Conservation (phyloP, 2,329 filamentous ascomycete genomes). For the Colletotrichum chrysophilum region DNA sequence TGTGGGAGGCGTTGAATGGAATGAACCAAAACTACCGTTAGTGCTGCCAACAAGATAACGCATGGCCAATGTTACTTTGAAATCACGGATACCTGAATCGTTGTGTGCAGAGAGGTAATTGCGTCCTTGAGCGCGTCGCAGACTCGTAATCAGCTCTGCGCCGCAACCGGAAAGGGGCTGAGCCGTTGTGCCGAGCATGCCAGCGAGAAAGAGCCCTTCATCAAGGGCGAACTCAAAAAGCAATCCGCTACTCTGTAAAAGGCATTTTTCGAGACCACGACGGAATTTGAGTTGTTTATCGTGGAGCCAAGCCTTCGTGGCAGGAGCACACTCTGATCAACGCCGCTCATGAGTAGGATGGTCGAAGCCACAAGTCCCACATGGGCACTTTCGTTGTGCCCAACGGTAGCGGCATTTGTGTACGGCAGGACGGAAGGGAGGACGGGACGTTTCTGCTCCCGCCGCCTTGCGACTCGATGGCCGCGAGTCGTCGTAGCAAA, state of each 20-base stretch:
- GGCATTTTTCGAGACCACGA: not conserved
- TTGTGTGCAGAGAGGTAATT: not conserved
- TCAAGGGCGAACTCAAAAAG: not conserved
- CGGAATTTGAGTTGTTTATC: not conserved
- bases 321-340: not conserved
- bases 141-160: not conserved
- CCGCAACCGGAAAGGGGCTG: not conserved
- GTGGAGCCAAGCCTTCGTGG: not conserved
- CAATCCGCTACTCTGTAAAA: not conserved
- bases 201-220: not conserved
- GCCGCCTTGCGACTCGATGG: not conserved
- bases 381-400: not conserved
- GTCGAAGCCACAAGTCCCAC: not conserved
- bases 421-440: not conserved
- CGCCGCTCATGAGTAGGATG: not conserved
- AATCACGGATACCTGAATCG: not conserved
- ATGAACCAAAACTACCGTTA: not conserved
- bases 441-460: not conserved
- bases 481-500: not conserved
- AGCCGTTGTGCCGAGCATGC: not conserved
- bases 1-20: not conserved
- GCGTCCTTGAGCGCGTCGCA: fast-evolving
- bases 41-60: not conserved
- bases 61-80: not conserved
- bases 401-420: not conserved